phyloP scores from a whole-genome alignment of 2,329 filamentous ascomycete species.

The Leptoxyphium fumago region DNA sequence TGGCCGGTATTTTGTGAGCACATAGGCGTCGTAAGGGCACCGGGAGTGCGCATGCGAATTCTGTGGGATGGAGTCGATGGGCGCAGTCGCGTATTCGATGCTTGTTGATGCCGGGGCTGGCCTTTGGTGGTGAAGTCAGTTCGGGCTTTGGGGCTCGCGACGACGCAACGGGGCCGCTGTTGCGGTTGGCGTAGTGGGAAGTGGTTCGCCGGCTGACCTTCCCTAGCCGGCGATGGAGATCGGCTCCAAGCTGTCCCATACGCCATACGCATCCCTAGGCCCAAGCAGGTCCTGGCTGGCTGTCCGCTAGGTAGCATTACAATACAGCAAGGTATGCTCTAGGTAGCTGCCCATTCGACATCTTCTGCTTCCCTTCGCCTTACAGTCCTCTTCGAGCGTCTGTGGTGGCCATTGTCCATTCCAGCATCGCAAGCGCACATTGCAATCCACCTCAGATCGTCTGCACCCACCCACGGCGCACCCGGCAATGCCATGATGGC shows the following conservation, averaged over 20 bases:
- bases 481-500: constrained; percentile 14
- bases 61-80: not conserved
- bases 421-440: too few relatives aligned
- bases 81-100: not conserved
- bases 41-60: not conserved
- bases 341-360: too few relatives aligned
- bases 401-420: too few relatives aligned
- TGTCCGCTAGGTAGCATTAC: too few relatives aligned
- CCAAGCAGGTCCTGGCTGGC: too few relatives aligned
- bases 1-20: not conserved
- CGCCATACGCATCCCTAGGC: too few relatives aligned
- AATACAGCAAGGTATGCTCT: too few relatives aligned
- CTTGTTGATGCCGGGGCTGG: not conserved
- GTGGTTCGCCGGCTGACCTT: not conserved
- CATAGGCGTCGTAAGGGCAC: not conserved
- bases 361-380: too few relatives aligned
- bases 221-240: not conserved
- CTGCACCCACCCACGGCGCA: too few relatives aligned
- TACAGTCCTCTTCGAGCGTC: too few relatives aligned
- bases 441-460: too few relatives aligned
- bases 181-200: not conserved
- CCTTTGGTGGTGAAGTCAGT: not conserved
- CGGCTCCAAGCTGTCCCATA: too few relatives aligned
- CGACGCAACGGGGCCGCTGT: not conserved
- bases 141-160: not conserved